These are phyloP conservation scores for Haplosporangium gracile DNA, from an alignment of 192 early-diverging fungal genomes.

Conservation along the genomic window DNA sequence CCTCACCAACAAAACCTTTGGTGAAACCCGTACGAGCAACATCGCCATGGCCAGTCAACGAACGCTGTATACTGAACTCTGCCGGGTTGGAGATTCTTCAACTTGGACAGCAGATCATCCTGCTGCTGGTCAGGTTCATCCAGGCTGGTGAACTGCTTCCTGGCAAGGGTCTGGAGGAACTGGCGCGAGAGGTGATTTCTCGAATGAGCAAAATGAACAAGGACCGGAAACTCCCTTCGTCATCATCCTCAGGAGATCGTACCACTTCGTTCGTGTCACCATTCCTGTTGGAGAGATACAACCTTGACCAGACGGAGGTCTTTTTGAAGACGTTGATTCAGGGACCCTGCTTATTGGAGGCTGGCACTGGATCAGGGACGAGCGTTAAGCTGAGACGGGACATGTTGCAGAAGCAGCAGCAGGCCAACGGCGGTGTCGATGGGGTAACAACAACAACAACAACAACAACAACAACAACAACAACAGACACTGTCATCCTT, in stretches of 20 bases:
- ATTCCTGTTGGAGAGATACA: constrained; percentile 26
- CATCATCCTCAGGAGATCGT: background rate
- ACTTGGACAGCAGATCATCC: constrained; percentile 38
- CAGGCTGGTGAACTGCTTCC: constrained; percentile 29
- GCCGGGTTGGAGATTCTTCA: constrained; percentile 40
- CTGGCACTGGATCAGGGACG: constrained; percentile 44
- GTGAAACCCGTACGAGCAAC: background rate
- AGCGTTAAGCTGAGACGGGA: constrained; percentile 16
- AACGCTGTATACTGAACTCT: constrained; percentile 12
- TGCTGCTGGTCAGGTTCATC: constrained; percentile 37
- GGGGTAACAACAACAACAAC: background rate
- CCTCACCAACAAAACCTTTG: background rate
- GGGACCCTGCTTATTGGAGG: constrained; percentile 32
- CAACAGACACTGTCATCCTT: background rate
- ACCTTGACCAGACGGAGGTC: constrained; percentile 38
- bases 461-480: background rate
- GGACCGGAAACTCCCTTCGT: constrained; percentile 19
- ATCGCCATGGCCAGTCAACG: constrained; percentile 31
- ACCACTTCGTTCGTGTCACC: background rate
- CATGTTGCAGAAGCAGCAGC: background rate
- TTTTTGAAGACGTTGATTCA: constrained; percentile 45
- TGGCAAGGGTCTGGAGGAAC: constrained; percentile 29
- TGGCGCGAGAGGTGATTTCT: constrained; percentile 32
- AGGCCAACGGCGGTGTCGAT: background rate
- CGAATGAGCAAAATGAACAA: constrained; percentile 34